Percentiles rank a stretch among this genome's conserved stretches.
These are phyloP conservation scores for Fusarium nurragi DNA, from an alignment of 2,329 filamentous ascomycete species.

Conservation along the genomic window DNA sequence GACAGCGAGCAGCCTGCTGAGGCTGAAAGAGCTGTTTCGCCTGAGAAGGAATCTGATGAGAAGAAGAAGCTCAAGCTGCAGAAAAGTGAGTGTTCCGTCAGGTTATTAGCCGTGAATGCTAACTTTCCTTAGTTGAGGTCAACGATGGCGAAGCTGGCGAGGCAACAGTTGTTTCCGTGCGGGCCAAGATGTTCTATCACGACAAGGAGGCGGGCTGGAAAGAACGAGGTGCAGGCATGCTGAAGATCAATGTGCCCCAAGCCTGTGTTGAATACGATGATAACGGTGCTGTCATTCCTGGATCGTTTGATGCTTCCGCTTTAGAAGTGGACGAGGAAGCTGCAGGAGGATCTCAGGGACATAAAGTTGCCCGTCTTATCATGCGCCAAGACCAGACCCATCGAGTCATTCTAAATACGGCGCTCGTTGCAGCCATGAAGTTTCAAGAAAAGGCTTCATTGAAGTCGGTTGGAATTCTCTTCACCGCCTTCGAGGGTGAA, in stretches of 20 bases:
- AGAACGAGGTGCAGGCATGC: slow-evolving; percentile 83
- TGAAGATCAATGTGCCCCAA: slow-evolving; percentile 83
- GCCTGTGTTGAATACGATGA: slow-evolving; percentile 66
- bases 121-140: slow-evolving; percentile 64
- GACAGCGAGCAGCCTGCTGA: slow-evolving; percentile 57
- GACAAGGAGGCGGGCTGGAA: slow-evolving; percentile 81
- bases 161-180: slow-evolving; percentile 75
- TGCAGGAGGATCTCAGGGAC: slow-evolving; percentile 41
- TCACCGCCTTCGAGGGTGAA: slow-evolving; percentile 69
- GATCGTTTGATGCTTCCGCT: slow-evolving; percentile 65
- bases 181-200: slow-evolving; percentile 87
- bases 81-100: slow-evolving; percentile 64
- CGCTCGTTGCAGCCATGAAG: slow-evolving; percentile 79
- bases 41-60: slow-evolving; percentile 67
- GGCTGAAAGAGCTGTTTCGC: slow-evolving; percentile 56
- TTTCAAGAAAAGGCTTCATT: slow-evolving; percentile 80
- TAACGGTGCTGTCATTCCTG: slow-evolving; percentile 58
- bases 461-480: slow-evolving; percentile 74
- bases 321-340: slow-evolving; percentile 57
- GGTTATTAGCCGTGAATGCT: slow-evolving; percentile 25
- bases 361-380: slow-evolving; percentile 75
- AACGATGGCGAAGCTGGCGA: slow-evolving; percentile 91
- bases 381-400: slow-evolving; percentile 93
- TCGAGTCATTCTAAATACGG: slow-evolving; percentile 86
- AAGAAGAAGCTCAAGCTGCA: slow-evolving; percentile 74